Conservation (phyloP, 2,329 filamentous ascomycete genomes). For the Pseudogymnoascus sp. region DNA sequence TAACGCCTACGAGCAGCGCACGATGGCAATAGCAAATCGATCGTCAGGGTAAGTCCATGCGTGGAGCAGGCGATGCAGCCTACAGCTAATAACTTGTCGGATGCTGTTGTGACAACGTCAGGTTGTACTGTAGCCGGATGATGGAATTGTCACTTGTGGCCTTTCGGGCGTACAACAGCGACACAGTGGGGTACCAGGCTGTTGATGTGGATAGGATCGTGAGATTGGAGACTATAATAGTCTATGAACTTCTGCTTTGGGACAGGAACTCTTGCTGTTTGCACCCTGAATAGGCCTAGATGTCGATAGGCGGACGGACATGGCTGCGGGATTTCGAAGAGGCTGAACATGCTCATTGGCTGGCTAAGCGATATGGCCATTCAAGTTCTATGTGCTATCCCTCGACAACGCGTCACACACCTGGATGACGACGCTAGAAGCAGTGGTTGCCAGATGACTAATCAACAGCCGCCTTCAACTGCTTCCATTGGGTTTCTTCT, state of each 20-base stretch:
- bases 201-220: not conserved
- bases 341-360: slow-evolving; percentile 2
- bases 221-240: not conserved
- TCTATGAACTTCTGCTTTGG: not conserved
- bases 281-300: slow-evolving; percentile 4
- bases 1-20: slow-evolving; percentile 6
- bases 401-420: slow-evolving; percentile 1
- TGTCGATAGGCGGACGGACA: slow-evolving; percentile 2
- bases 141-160: not conserved
- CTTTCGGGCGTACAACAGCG: not conserved
- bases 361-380: not conserved
- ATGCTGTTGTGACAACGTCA: not conserved
- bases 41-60: not conserved
- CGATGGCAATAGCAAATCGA: slow-evolving; percentile 6
- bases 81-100: not conserved
- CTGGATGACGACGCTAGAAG: slow-evolving; percentile 3
- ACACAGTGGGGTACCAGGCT: not conserved
- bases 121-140: not conserved
- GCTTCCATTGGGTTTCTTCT: not conserved
- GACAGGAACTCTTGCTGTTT: slow-evolving; percentile 4
- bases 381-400: slow-evolving; percentile 1
- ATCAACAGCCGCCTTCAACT: not conserved
- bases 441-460: not conserved
- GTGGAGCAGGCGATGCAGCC: slow-evolving; percentile 1
- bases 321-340: slow-evolving; percentile 2